phyloP scores from a whole-genome alignment of 768 basidiomycete genomes.

The Termitomyces sp. region DNA sequence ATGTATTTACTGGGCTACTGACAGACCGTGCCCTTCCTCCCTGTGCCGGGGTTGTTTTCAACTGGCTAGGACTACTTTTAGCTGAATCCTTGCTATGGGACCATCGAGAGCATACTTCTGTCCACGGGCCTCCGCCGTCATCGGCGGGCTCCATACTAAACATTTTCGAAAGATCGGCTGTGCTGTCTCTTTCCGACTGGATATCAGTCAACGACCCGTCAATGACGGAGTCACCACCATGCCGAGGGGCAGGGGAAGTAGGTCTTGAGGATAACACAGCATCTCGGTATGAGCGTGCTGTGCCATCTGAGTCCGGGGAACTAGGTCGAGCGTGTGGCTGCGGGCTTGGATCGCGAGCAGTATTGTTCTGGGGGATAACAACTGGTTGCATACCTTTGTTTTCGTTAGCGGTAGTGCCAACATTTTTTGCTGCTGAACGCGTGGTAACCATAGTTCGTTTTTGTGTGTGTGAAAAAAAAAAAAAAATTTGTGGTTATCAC shows the following conservation, averaged over 20 bases:
- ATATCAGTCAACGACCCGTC: neutral
- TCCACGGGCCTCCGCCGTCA: neutral
- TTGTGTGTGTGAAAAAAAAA: too few relatives aligned
- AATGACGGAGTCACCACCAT: neutral
- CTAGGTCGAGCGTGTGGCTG: neutral
- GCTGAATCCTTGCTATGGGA: neutral
- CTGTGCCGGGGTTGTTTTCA: too few relatives aligned
- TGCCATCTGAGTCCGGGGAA: neutral
- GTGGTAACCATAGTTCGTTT: too few relatives aligned
- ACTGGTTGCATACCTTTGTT: neutral
- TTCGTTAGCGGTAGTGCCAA: too few relatives aligned
- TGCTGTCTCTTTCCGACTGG: neutral
- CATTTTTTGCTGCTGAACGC: too few relatives aligned
- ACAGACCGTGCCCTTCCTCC: fast-evolving
- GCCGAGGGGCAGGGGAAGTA: neutral
- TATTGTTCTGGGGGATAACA: neutral
- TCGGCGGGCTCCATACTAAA: neutral
- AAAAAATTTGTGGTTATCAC: too few relatives aligned
- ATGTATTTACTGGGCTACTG: neutral
- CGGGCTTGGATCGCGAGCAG: neutral
- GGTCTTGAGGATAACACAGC: neutral
- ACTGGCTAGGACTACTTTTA: too few relatives aligned
- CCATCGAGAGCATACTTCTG: neutral
- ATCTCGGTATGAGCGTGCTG: neutral
- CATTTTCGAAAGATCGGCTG: neutral